phyloP scores from a whole-genome alignment of 2,329 filamentous ascomycete species.

The Alternaria alternata region DNA sequence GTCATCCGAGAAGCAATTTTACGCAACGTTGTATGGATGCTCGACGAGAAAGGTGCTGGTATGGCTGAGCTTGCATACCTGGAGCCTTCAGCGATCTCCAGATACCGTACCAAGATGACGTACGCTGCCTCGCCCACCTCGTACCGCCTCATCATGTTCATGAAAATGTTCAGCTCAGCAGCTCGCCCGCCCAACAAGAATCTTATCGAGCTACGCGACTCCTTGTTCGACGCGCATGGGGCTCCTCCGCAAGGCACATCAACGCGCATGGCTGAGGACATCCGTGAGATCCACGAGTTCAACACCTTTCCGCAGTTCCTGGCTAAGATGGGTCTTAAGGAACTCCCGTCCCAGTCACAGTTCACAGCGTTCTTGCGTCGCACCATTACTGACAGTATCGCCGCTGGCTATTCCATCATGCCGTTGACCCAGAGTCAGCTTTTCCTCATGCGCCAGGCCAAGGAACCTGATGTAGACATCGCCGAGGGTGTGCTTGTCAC shows the following conservation, averaged over 20 bases:
- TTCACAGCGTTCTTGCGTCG: constrained; percentile 35
- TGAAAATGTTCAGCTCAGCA: constrained; percentile 59
- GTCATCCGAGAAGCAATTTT: constrained; percentile 61
- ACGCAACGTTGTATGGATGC: constrained; percentile 62
- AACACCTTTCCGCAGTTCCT: constrained; percentile 56
- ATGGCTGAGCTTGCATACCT: constrained; percentile 59
- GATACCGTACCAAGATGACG: constrained; percentile 58
- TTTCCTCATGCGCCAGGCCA: constrained; percentile 31
- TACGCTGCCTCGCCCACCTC: constrained; percentile 58
- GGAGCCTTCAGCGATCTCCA: constrained; percentile 53
- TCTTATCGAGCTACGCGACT: constrained; percentile 48
- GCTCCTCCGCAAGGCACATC: constrained; percentile 58
- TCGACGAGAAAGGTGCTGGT: constrained; percentile 48
- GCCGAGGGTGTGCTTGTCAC: constrained; percentile 22
- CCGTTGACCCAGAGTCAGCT: constrained; percentile 35
- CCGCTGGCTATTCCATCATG: constrained; percentile 33
- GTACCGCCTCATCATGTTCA: constrained; percentile 63
- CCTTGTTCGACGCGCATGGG: constrained; percentile 57
- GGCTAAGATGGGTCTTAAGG: constrained; percentile 53
- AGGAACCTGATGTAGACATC: constrained; percentile 29
- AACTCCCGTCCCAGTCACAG: constrained; percentile 24
- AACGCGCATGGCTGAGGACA: constrained; percentile 52
- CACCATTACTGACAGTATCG: constrained; percentile 34
- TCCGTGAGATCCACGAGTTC: constrained; percentile 56
- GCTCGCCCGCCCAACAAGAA: constrained; percentile 51